Base-by-base conservation (phyloP, 1,284 basidiomycete genomes). In the Ceraceosorus guamensis region DNA sequence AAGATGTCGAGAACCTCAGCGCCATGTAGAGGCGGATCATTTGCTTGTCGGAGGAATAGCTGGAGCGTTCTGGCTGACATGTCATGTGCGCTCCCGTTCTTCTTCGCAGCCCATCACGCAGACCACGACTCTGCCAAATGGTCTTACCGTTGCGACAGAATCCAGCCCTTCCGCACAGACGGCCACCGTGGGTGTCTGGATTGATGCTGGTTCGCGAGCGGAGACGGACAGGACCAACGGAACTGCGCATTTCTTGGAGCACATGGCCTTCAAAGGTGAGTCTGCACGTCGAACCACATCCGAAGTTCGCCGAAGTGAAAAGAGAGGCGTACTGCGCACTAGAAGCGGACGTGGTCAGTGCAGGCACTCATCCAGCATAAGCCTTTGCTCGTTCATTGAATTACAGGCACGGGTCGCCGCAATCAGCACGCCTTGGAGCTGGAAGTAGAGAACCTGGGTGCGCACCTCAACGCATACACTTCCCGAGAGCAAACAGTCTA, bases 401-500 rank as follows among this genome's bases (percentile, higher is more conserved):
- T 16, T 10, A 2, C 52, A 82, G 95, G 95, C 57, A 99, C 95
- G 56, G 84, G 84, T 77, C 84, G 84, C 70, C 88, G 95, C 64
- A 84, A 85, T 48, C 93, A 98, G 79, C 88, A 91, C 72, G 83
- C 84, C 44, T 85, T 99, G 58, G 95, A 98, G 80, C 83, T 97
- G 60, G 92, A 98, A 79, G 93, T 98, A 48, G 93, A 99, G 81
- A 95, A 96, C 81, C 82, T 97, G 61, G 95, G 95, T 67, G 91
- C 93, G 43, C 93, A 97, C 78, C 81, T 99, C 61, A 97, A 98
- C 78, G 93, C 95, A 55, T 98, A 97, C 82, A 99, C 93, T 16
- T 96, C 92, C 46, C 85, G 93, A 66, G 93, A 98, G 80, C 93
- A 98, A 80, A 99, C 95, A 34, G 92, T 97, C 63, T 99, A 97